phyloP scores from a whole-genome alignment of 768 basidiomycete genomes.

The Agaricus sinodeliciosus region DNA sequence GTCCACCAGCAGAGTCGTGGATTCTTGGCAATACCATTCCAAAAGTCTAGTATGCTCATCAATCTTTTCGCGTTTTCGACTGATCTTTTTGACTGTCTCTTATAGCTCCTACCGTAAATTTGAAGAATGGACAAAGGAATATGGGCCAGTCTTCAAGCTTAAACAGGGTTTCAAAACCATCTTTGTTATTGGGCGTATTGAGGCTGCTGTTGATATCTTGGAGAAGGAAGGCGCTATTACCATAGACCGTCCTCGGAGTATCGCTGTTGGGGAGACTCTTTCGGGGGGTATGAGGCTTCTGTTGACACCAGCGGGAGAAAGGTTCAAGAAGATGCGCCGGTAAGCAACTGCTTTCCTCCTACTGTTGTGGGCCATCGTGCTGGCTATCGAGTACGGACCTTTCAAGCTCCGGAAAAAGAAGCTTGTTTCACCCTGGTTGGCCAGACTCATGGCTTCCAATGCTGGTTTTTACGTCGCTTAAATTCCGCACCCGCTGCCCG shows the following conservation, averaged over 20 bases:
- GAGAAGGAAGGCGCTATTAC: slow-evolving; percentile 54
- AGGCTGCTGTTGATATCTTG: slow-evolving; percentile 62
- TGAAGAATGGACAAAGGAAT: slow-evolving; percentile 52
- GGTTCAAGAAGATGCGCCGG: slow-evolving; percentile 57
- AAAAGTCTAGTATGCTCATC: slow-evolving; percentile 29
- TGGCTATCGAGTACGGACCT: not conserved
- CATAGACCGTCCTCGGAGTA: slow-evolving; percentile 48
- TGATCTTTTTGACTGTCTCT: not conserved
- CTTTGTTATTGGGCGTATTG: slow-evolving; percentile 41
- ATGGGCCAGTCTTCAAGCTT: slow-evolving; percentile 55
- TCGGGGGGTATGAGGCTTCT: slow-evolving; percentile 54
- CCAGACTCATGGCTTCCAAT: too few relatives aligned
- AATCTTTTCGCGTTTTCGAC: not conserved
- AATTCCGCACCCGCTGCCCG: too few relatives aligned
- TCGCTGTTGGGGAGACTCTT: slow-evolving; percentile 54
- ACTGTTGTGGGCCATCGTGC: too few relatives aligned
- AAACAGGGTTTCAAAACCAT: slow-evolving; percentile 39
- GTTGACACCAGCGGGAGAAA: slow-evolving; percentile 49
- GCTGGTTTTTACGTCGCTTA: too few relatives aligned
- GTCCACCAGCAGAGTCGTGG: slow-evolving; percentile 32
- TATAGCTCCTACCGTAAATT: slow-evolving; percentile 43
- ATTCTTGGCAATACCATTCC: slow-evolving; percentile 35
- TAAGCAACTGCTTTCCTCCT: slow-evolving; percentile 17
- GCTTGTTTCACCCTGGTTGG: not conserved
- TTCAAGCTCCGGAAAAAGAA: not conserved